Percentiles rank a stretch among this genome's conserved stretches.
Conservation (phyloP, 441 rosid species). For the Adansonia rubrostipa region DNA sequence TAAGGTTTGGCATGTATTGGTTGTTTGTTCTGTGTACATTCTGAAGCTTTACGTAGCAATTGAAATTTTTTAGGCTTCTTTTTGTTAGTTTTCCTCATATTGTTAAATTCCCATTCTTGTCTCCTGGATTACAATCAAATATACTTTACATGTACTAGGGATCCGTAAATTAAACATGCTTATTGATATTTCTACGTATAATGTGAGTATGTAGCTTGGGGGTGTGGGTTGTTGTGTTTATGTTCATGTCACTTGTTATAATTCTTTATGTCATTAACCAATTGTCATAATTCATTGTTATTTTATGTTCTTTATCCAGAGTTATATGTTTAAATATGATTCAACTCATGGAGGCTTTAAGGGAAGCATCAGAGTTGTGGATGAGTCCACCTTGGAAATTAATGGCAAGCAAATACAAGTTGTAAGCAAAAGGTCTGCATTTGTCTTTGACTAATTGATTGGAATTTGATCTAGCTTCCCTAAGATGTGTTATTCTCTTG, state of each 20-base stretch:
- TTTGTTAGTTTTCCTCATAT: neutral
- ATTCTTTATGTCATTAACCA: slow-evolving; percentile 19
- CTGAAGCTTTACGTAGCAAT: neutral
- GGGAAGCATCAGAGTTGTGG: slow-evolving; percentile 73
- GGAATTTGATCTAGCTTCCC: slow-evolving; percentile 1
- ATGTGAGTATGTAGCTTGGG: neutral
- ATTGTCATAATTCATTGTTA: slow-evolving; percentile 24
- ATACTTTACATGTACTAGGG: neutral
- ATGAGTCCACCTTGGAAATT: slow-evolving; percentile 83
- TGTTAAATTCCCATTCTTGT: neutral
- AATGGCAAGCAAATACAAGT: slow-evolving; percentile 82
- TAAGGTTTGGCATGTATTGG: neutral
- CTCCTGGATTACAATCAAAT: neutral
- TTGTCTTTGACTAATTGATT: neutral
- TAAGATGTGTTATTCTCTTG: neutral
- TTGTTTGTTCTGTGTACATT: neutral
- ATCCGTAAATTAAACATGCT: neutral
- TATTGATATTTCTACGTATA: too few species aligned
- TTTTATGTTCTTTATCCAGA: slow-evolving; percentile 49
- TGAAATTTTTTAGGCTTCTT: neutral
- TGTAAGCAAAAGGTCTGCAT: slow-evolving; percentile 65
- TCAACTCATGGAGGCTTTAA: slow-evolving; percentile 89
- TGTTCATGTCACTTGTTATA: neutral
- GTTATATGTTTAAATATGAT: slow-evolving; percentile 95
- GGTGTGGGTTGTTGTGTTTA: neutral